phyloP scores from a whole-genome alignment of 1,284 basidiomycete species.

The Apiotrichum gracile region DNA sequence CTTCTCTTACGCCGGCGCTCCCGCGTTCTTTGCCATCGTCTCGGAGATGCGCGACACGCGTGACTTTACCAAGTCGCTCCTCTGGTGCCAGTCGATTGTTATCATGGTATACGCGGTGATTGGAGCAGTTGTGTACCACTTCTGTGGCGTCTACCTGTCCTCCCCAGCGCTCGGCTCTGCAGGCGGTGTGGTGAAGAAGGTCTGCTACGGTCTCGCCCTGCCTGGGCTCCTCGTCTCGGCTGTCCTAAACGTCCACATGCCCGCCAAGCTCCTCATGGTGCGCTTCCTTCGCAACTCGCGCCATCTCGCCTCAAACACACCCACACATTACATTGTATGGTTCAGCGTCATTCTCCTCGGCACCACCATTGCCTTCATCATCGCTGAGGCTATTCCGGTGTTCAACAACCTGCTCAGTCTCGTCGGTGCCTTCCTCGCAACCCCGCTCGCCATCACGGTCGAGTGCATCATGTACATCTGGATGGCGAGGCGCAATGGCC shows the following conservation, averaged over 20 bases:
- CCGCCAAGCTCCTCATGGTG: constrained; percentile 58
- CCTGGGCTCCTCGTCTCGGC: constrained; percentile 31
- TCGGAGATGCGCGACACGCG: constrained; percentile 38
- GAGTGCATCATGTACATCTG: constrained; percentile 30
- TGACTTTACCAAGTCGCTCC: constrained; percentile 24
- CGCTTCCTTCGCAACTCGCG: constrained; percentile 55
- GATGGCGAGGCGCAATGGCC: constrained; percentile 13
- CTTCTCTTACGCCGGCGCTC: constrained; percentile 28
- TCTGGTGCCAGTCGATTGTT: constrained; percentile 26
- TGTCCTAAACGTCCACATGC: constrained; percentile 36
- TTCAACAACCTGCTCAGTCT: constrained; percentile 25
- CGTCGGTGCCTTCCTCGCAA: constrained; percentile 22
- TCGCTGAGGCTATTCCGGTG: constrained; percentile 19
- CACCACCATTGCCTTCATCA: constrained; percentile 10
- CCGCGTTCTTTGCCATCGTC: constrained; percentile 31
- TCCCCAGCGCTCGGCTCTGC: constrained; percentile 42
- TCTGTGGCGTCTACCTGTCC: constrained; percentile 6
- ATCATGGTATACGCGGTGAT: constrained; percentile 16
- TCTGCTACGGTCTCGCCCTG: constrained; percentile 39
- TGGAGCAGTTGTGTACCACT: constrained; percentile 10
- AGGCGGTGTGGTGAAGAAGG: constrained; percentile 38
- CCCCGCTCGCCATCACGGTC: constrained; percentile 10
- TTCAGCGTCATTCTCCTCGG: constrained; percentile 43
- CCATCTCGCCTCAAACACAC: constrained; percentile 57
- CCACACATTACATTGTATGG: constrained; percentile 49